Conservation (phyloP, 805 yeast species). For the Kockiozyma suomiensis region DNA sequence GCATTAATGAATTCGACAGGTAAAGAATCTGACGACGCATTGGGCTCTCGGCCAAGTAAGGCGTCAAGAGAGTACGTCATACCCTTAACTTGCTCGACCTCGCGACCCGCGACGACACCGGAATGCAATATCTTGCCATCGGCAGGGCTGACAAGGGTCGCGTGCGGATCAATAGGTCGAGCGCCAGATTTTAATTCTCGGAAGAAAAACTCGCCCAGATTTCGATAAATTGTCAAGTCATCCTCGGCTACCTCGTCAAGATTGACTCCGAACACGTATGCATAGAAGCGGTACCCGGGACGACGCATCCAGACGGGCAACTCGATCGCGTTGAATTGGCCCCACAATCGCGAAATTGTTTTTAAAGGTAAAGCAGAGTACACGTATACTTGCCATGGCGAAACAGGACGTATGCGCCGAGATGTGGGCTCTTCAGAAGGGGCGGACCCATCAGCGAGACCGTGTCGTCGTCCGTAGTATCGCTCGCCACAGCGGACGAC, state of each 20-base stretch:
- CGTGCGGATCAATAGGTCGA: conserved; percentile 69
- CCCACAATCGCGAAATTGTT: conserved; percentile 93
- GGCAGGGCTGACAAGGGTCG: conserved; percentile 81
- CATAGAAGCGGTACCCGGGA: conserved; percentile 78
- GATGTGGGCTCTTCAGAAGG: neutral
- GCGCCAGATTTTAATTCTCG: conserved; percentile 75
- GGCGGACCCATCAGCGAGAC: neutral
- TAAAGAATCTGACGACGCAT: conserved; percentile 33
- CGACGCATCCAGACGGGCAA: conserved; percentile 87
- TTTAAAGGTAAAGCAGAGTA: conserved; percentile 89
- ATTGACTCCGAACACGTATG: conserved; percentile 82
- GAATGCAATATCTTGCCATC: conserved; percentile 89
- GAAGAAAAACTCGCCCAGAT: conserved; percentile 89
- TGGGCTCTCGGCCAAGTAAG: conserved; percentile 60
- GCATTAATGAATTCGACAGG: conserved; percentile 50
- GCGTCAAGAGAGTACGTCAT: conserved; percentile 90
- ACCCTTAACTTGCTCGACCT: conserved; percentile 94
- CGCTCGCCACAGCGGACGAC: conserved; percentile 25
- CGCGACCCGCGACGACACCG: conserved; percentile 72
- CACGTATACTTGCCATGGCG: conserved; percentile 86
- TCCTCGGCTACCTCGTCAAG: conserved; percentile 86
- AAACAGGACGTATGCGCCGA: conserved; percentile 56
- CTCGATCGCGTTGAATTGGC: conserved; percentile 77
- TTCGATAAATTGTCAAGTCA: conserved; percentile 70
- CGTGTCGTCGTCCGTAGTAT: conserved; percentile 10